Conservation (phyloP, 176 grass and related monocot genomes). For the Cenchrus purpureus region DNA sequence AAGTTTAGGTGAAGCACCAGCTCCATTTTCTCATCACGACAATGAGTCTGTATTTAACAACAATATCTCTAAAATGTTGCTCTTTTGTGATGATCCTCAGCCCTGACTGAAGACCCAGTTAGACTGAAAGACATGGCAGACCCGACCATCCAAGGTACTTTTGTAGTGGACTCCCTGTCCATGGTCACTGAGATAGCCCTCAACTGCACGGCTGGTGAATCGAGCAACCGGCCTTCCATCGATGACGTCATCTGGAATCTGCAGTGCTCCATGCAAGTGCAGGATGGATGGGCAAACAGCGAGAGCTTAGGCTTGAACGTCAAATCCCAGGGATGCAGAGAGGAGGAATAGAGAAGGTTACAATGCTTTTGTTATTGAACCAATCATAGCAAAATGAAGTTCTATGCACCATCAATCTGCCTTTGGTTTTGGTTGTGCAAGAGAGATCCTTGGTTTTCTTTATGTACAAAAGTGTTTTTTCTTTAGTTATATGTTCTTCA, state of each 20-base stretch:
- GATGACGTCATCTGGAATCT: conserved; percentile 91
- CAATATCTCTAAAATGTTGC: background rate
- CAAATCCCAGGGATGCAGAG: conserved; percentile 21
- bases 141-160: conserved; percentile 56
- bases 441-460: background rate
- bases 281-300: conserved; percentile 90
- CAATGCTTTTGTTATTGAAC: background rate
- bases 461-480: conserved; percentile 10
- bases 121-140: conserved; percentile 65
- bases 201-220: conserved; percentile 58
- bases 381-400: background rate
- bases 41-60: background rate
- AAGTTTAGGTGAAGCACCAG: conserved; percentile 53
- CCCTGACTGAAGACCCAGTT: conserved; percentile 52
- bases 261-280: conserved; percentile 89
- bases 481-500: background rate
- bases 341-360: background rate
- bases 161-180: conserved; percentile 68
- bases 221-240: conserved; percentile 57
- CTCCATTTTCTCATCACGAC: conserved; percentile 12
- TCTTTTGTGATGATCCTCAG: conserved; percentile 30
- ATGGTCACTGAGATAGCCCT: conserved; percentile 66
- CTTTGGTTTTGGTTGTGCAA: background rate
- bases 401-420: background rate
- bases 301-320: conserved; percentile 66